phyloP scores from a whole-genome alignment of 2,329 filamentous ascomycete species.

The Botrytis byssoidea region DNA sequence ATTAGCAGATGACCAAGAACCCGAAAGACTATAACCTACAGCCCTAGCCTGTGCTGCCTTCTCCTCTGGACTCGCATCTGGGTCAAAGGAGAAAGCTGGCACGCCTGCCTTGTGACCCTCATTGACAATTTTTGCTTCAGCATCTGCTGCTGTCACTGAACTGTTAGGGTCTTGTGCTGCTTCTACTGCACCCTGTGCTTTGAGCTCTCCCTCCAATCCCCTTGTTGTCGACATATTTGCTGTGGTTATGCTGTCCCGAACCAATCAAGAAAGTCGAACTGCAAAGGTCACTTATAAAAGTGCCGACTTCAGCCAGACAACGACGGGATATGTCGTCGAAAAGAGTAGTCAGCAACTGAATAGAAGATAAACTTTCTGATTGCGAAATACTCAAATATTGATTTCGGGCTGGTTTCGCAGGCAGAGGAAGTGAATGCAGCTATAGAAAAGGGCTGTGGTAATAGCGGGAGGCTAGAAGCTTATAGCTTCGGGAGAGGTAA shows the following conservation, averaged over 20 bases:
- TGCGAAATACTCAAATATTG: background rate
- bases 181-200: slow-evolving; percentile 76
- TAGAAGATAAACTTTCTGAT: background rate
- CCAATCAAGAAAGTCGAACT: slow-evolving; percentile 24
- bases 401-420: background rate
- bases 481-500: background rate
- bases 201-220: slow-evolving; percentile 59
- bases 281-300: slow-evolving; percentile 1
- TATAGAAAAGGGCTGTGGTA: background rate
- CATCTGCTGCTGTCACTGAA: slow-evolving; percentile 65
- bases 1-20: slow-evolving; percentile 16
- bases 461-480: slow-evolving; percentile 4
- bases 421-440: slow-evolving; percentile 1
- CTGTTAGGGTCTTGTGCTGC: slow-evolving; percentile 71
- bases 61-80: slow-evolving; percentile 76
- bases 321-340: slow-evolving; percentile 9
- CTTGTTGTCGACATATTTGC: slow-evolving; percentile 33
- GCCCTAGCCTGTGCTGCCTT: slow-evolving; percentile 78
- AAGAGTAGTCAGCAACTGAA: slow-evolving; percentile 2
- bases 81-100: slow-evolving; percentile 81
- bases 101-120: slow-evolving; percentile 78
- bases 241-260: slow-evolving; percentile 20
- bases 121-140: slow-evolving; percentile 70
- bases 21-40: slow-evolving; percentile 52
- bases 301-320: slow-evolving; percentile 6